These are phyloP conservation scores for Ilex asprella DNA, from an alignment of 257 asterid genomes.

Conservation along the genomic window DNA sequence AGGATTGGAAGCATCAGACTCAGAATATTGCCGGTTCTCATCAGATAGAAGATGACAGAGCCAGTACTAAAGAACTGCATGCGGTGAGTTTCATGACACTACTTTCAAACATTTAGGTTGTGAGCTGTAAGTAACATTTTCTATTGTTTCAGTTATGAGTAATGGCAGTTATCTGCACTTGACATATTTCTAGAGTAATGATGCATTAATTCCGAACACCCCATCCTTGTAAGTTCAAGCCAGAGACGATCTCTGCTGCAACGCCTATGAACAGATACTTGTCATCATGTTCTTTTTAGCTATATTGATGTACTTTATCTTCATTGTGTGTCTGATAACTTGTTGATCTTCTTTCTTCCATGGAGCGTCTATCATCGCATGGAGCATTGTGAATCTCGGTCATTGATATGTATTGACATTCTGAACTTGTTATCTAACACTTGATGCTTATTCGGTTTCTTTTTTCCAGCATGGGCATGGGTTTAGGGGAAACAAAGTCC, in stretches of 20 bases:
- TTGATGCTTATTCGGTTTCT: background rate
- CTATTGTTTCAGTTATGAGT: background rate
- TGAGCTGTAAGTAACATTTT: background rate
- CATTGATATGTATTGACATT: background rate
- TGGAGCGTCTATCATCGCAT: background rate
- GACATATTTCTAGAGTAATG: no score
- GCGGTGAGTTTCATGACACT: slow-evolving; percentile 30
- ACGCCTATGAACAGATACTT: background rate
- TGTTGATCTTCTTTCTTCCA: background rate
- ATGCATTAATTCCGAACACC: no score
- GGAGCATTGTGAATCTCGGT: background rate
- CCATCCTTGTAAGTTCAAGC: no score
- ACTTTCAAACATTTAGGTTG: no score
- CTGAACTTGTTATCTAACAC: no score
- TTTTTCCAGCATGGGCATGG: slow-evolving; percentile 24
- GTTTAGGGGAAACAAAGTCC: slow-evolving; percentile 37
- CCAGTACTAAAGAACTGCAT: slow-evolving; percentile 30
- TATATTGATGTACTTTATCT: no score
- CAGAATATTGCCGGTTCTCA: slow-evolving; percentile 34
- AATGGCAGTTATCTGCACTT: no score
- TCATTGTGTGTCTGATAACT: no score
- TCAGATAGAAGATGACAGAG: slow-evolving; percentile 33
- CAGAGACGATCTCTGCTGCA: no score
- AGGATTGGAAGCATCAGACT: slow-evolving; percentile 27
- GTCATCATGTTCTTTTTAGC: background rate